A percentile compares a stretch with the other conserved stretches of the same genome.
phyloP scores from a whole-genome alignment of 768 basidiomycete species.

The Termitomyces sp. region DNA sequence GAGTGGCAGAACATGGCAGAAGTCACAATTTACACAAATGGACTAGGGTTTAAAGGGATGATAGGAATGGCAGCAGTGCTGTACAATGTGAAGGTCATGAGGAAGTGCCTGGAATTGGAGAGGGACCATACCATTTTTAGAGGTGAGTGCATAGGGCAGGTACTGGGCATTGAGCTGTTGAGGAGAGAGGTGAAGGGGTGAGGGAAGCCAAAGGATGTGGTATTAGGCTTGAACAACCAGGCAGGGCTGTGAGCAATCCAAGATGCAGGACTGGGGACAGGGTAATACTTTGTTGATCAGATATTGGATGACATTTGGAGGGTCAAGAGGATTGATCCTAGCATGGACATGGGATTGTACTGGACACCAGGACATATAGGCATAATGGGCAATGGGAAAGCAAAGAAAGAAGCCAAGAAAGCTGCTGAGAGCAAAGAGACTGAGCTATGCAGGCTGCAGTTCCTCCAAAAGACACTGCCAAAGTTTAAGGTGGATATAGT shows the following conservation, averaged over 20 bases:
- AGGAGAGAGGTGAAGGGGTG: slow-evolving; percentile 3
- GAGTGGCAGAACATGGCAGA: background rate
- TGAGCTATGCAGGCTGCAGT: background rate
- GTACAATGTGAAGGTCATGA: background rate
- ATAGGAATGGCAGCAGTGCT: slow-evolving; percentile 19
- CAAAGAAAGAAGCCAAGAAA: no score
- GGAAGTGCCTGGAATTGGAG: background rate
- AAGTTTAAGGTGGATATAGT: background rate
- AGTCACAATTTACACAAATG: background rate
- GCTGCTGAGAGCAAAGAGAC: background rate
- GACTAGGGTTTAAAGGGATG: slow-evolving; percentile 5
- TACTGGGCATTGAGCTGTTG: background rate
- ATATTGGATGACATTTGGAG: background rate
- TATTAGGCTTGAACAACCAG: background rate
- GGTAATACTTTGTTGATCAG: background rate
- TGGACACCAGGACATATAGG: background rate
- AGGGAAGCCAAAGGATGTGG: slow-evolving; percentile 3
- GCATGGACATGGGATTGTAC: background rate
- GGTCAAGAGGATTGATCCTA: background rate
- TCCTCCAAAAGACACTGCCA: background rate
- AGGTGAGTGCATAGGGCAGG: slow-evolving; percentile 16
- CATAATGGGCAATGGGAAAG: background rate
- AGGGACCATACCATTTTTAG: slow-evolving; percentile 12
- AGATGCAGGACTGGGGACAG: background rate
- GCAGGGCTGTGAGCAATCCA: background rate